Evolutionary conservation across 208 protist species (phyloP), one percentile per base, ranked within the genome.

Genomic region (Acanthamoeba castellanii): DNA sequence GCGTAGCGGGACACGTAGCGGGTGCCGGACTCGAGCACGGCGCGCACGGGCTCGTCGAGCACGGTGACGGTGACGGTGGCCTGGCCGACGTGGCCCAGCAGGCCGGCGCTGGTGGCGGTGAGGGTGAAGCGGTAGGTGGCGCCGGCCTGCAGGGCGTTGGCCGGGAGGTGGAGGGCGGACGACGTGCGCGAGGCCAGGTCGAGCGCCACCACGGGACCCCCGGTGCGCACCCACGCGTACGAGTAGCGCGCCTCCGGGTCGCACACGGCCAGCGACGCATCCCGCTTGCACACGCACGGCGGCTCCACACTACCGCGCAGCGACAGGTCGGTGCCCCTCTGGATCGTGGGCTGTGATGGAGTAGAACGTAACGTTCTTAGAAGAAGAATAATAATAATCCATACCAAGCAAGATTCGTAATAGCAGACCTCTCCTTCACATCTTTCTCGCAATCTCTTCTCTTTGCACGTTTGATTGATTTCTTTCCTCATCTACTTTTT

Each of bases 161-260:
- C 22, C 8, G 87, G 87, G 87, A 92, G 74, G 59, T 92, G 76
- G 27, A 92, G 45, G 7, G 87, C 37, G 6, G 52, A 50, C 37
- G 87, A 92, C 9, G 64, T 45, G 37, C 87, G 87, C 25, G 87
- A 47, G 25, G 52, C 32, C 3, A 68, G 66, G 32, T 92, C 87
- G 22, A 92, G 59, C 34, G 25, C n/a, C 11, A 92, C 22, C n/a
- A 92, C 50, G 11, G 87, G 87, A 1, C 87, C 87, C 6, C 37
- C 27, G 7, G 87, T 45, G 37, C 87, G 34, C 20, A 92, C 66
- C 87, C 87, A 92, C 13, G 87, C 87, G 59, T 92, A 92, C 9
- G 87, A 2, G 22, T 30, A 92, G 45, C 52, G 30, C 6, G 45
- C 37, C 1, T 42, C 64, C 5, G 13, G n/a, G 32, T 61, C 45